These are phyloP conservation scores for Solanum neorickii DNA, from an alignment of 257 asterid genomes.

Conservation along the genomic window DNA sequence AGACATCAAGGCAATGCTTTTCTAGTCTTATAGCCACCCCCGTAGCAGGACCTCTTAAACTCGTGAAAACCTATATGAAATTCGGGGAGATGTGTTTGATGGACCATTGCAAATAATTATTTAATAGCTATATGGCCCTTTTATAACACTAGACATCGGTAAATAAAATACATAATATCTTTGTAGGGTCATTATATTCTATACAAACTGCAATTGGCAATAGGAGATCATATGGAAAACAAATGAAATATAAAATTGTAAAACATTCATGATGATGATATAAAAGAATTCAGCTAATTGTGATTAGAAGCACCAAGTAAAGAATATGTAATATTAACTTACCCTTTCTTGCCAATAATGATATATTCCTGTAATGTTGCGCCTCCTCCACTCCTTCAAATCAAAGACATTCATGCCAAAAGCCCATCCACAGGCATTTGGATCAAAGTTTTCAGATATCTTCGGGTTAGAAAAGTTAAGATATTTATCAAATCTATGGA, in stretches of 20 bases:
- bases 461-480: conserved; percentile 82
- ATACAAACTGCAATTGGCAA: background rate
- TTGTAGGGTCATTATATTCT: background rate
- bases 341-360: conserved; percentile 88
- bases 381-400: conserved; percentile 78
- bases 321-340: conserved; percentile 2
- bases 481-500: conserved; percentile 86
- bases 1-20: background rate
- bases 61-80: background rate
- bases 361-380: conserved; percentile 84
- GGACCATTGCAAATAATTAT: background rate
- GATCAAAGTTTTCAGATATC: conserved; percentile 73
- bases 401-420: conserved; percentile 92
- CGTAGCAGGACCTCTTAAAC: background rate
- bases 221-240: background rate
- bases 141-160: background rate
- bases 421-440: conserved; percentile 96
- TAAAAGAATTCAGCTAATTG: background rate
- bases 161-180: background rate
- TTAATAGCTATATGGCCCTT: background rate
- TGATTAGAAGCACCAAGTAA: background rate
- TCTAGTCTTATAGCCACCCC: background rate
- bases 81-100: background rate
- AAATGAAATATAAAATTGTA: background rate
- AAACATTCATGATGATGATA: background rate